These are phyloP conservation scores for Coniferiporia sulphurascens DNA, from an alignment of 1,284 basidiomycete species.

Conservation along the genomic window DNA sequence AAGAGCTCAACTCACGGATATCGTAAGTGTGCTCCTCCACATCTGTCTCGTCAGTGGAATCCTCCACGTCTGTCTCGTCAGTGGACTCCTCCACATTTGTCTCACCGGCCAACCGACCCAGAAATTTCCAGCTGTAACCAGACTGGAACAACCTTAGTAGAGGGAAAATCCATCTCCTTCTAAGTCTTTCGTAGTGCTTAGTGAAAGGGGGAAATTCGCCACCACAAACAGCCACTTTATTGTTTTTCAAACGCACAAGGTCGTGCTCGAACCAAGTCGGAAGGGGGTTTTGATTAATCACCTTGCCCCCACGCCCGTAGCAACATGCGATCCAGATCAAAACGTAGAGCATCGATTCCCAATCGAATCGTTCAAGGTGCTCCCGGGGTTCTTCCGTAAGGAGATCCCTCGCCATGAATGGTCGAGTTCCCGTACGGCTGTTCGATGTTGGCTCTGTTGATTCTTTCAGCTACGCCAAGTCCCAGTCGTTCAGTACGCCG, in stretches of 20 bases:
- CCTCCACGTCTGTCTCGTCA: no score
- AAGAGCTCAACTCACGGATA: no score
- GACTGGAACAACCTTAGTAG: no score
- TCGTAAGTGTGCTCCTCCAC: no score
- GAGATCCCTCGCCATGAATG: neutral
- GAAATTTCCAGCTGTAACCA: no score
- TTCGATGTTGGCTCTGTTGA: neutral
- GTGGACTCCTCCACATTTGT: no score
- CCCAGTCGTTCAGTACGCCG: neutral
- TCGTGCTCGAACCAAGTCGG: neutral
- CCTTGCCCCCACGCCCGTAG: neutral
- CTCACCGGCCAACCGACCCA: no score
- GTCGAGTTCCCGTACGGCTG: neutral
- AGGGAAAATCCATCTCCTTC: no score
- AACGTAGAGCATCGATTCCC: neutral
- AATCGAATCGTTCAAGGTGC: neutral
- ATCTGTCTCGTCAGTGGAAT: no score
- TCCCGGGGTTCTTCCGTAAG: neutral
- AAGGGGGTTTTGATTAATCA: neutral
- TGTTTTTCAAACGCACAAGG: neutral
- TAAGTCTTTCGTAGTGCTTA: no score
- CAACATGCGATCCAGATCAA: neutral
- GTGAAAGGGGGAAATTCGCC: no score
- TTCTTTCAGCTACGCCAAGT: neutral
- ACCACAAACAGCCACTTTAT: neutral